A percentile compares a stretch with the other conserved stretches of the same genome.
phyloP scores from a whole-genome alignment of 2,329 filamentous ascomycete genomes.

The Pyricularia grisea region DNA sequence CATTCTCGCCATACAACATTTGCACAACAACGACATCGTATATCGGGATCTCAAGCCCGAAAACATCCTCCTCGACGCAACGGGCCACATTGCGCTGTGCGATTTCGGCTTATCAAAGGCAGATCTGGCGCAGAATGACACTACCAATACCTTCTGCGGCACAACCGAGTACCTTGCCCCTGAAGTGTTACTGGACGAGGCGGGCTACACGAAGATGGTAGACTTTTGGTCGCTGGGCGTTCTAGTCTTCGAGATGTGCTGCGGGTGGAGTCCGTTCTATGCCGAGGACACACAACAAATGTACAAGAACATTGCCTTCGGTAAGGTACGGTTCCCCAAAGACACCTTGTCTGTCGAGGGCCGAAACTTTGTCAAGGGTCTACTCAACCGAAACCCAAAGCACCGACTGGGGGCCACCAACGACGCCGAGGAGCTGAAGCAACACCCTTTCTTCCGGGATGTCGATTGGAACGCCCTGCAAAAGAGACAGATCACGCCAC shows the following conservation, averaged over 20 bases:
- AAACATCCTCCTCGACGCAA: conserved; percentile 93
- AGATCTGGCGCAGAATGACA: conserved; percentile 92
- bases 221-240: conserved; percentile 99
- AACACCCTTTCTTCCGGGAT: conserved; percentile 88
- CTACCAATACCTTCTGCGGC: conserved; percentile 97
- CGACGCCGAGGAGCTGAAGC: conserved; percentile 90
- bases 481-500: conserved; percentile 88
- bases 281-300: conserved; percentile 99
- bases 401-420: conserved; percentile 85
- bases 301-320: conserved; percentile 99
- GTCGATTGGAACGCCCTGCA: conserved; percentile 84
- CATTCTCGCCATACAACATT: conserved; percentile 86
- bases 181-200: conserved; percentile 89
- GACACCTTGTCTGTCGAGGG: conserved; percentile 93
- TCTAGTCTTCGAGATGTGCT: conserved; percentile 99
- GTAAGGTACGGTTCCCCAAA: conserved; percentile 91
- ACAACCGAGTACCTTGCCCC: conserved; percentile 97
- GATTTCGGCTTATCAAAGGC: conserved; percentile 98
- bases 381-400: conserved; percentile 93
- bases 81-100: conserved; percentile 94
- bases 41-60: conserved; percentile 97
- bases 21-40: conserved; percentile 95
- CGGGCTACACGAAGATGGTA: conserved; percentile 99
- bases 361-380: conserved; percentile 93
- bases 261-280: conserved; percentile 98